Evolutionary conservation across 1,284 basidiomycete species (phyloP), one percentile per base, ranked within the genome.

Genomic region (Wallemia hederae): DNA sequence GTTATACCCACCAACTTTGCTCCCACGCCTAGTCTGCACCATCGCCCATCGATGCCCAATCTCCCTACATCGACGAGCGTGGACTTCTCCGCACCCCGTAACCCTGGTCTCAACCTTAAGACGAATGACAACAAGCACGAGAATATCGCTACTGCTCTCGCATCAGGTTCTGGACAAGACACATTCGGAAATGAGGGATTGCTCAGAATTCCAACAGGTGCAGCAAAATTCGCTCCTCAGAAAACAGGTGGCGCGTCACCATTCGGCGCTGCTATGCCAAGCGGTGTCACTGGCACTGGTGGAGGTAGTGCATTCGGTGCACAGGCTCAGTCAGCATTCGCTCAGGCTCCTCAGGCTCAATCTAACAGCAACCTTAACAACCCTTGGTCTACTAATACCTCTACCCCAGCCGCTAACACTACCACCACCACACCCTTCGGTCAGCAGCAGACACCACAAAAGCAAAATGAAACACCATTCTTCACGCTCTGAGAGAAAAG

Each of bases 151-250:
- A 49, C 11, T 7, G 39, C 39, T 5, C 77, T 75, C 1, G 65
- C 70, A 22, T 63, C 55, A 29, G 61, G 39, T 11, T 55, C 59
- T 9, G 56, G 56, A 28, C 25, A 26, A 58, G 90, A 96, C 72
- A 91, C 90, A 55, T 96, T 96, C 69, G 90, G 90, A 59, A 96
- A 96, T 70, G 67, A 80, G 49, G 90, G 91, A 33, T 67, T 75
- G 61, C 70, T 91, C 63, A 78, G 90, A 24, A 62, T 67, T 0
- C 66, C 66, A 26, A 58, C 56, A 11, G 56, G 56, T 11, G 56
- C 56, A 22, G 39, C 39, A 7, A 49, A 49, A n/a, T 49, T 49
- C 22, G 39, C 39, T 15, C 39, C 39, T 15, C 39, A 49, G 39
- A 49, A 49, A n/a, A 49, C 39, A 22, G 39, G 39, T 49, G 39